Percentiles rank a stretch among this genome's conserved stretches.
These are phyloP conservation scores for Petunia secreta DNA, from an alignment of 257 asterid genomes.

Conservation along the genomic window DNA sequence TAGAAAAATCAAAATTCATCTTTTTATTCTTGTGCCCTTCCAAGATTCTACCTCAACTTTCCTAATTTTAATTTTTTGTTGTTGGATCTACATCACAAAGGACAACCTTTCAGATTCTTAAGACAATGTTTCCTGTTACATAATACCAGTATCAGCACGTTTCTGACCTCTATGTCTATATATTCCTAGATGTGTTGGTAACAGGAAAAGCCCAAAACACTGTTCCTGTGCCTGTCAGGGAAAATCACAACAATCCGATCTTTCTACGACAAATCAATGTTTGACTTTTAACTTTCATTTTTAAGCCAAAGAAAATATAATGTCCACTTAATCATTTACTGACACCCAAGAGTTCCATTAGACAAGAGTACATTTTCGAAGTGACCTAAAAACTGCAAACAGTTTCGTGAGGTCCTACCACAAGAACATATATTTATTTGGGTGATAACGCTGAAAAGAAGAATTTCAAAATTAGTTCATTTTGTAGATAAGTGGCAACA, in stretches of 20 bases:
- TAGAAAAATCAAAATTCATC: no score
- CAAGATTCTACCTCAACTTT: no score
- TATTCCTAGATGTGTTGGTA: not conserved
- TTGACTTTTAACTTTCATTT: not conserved
- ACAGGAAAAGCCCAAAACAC: not conserved
- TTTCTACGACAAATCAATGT: not conserved
- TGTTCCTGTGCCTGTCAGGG: not conserved
- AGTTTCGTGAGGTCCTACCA: not conserved
- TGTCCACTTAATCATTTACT: not conserved
- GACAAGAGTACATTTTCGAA: not conserved
- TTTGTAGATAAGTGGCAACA: conserved; percentile 10
- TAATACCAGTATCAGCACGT: not conserved
- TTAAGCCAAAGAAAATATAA: not conserved
- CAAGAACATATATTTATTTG: not conserved
- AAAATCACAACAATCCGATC: not conserved
- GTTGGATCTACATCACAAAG: not conserved
- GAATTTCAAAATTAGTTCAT: not conserved
- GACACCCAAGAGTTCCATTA: conserved; percentile 9
- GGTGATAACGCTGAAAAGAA: not conserved
- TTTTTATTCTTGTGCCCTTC: no score
- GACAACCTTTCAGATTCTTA: not conserved
- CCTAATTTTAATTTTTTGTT: no score
- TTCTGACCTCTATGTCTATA: not conserved
- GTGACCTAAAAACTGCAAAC: conserved; percentile 1
- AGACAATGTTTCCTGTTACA: not conserved